Conservation (phyloP, 2,329 filamentous ascomycete genomes). For the Aspergillus sp. region DNA sequence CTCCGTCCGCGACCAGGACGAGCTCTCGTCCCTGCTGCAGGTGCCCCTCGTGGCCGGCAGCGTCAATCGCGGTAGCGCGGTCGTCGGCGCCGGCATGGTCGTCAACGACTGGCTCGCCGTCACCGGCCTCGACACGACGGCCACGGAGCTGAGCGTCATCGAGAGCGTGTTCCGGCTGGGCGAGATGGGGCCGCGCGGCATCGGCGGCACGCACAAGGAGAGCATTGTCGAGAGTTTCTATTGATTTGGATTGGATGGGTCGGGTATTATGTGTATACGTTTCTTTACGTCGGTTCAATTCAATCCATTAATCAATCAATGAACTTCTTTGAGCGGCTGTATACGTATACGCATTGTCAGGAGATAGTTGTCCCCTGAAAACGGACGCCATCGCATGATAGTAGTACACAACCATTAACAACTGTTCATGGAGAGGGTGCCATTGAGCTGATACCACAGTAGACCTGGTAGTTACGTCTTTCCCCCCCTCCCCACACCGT, state of each 20-base stretch:
- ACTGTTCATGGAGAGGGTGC: too few species aligned
- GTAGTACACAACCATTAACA: too few species aligned
- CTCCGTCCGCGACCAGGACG: constrained; percentile 94
- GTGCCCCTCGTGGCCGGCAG: constrained; percentile 92
- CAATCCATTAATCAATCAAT: neutral
- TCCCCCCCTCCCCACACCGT: too few species aligned
- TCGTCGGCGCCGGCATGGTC: constrained; percentile 96
- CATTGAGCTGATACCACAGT: too few species aligned
- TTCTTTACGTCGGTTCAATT: neutral
- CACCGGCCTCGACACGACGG: constrained; percentile 88
- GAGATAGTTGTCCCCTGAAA: too few species aligned
- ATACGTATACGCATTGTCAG: neutral
- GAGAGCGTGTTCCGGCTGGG: constrained; percentile 95
- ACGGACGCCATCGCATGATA: too few species aligned
- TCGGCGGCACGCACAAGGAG: constrained; percentile 69
- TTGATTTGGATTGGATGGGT: constrained; percentile 43
- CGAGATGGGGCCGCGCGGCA: constrained; percentile 66
- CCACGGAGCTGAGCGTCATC: constrained; percentile 94
- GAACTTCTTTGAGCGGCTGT: neutral
- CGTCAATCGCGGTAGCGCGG: constrained; percentile 87
- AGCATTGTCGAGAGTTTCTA: constrained; percentile 99
- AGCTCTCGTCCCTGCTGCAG: constrained; percentile 87
- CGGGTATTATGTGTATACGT: neutral
- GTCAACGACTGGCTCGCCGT: constrained; percentile 98
- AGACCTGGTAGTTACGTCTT: too few species aligned